These are phyloP conservation scores for Citrullus amarus DNA, from an alignment of 306 rosid genomes.

Conservation along the genomic window DNA sequence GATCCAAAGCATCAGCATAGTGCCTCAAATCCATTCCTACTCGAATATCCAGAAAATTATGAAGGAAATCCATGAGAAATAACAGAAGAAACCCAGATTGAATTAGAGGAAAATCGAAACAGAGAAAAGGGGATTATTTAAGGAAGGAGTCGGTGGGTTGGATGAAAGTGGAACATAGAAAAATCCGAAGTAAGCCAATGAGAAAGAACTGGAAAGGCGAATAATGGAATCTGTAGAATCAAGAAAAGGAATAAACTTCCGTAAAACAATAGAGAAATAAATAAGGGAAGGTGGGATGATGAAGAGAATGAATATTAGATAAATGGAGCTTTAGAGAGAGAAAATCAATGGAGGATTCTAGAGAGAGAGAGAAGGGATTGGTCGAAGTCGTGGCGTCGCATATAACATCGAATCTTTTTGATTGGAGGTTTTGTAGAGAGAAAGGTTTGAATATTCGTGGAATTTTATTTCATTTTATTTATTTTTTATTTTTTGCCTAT, in stretches of 20 bases:
- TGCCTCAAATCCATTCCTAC: conserved; percentile 1
- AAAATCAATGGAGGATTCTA: neutral
- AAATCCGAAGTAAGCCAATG: conserved; percentile 5
- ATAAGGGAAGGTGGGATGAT: neutral
- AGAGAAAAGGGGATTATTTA: neutral
- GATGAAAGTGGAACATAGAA: neutral
- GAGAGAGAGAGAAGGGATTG: neutral
- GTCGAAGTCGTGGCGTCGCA: conserved; percentile 87
- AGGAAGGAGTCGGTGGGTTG: neutral
- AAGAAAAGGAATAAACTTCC: neutral
- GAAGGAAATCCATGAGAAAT: neutral
- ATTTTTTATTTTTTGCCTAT: neutral
- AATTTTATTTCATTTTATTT: neutral
- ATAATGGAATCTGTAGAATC: neutral
- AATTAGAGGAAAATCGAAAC: neutral
- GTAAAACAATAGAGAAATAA: neutral
- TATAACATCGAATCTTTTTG: conserved; percentile 45
- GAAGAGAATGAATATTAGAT: neutral
- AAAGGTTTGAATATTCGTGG: neutral
- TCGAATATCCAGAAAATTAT: neutral
- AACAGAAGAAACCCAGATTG: conserved; percentile 34
- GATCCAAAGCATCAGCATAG: conserved; percentile 30
- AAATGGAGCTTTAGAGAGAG: neutral
- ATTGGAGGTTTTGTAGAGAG: conserved; percentile 10
- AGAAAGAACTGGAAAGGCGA: neutral